Percentiles rank a stretch among this genome's conserved stretches.
Evolutionary conservation across 2,329 filamentous ascomycete genomes (phyloP).

Genomic region (Colletotrichum trifolii): DNA sequence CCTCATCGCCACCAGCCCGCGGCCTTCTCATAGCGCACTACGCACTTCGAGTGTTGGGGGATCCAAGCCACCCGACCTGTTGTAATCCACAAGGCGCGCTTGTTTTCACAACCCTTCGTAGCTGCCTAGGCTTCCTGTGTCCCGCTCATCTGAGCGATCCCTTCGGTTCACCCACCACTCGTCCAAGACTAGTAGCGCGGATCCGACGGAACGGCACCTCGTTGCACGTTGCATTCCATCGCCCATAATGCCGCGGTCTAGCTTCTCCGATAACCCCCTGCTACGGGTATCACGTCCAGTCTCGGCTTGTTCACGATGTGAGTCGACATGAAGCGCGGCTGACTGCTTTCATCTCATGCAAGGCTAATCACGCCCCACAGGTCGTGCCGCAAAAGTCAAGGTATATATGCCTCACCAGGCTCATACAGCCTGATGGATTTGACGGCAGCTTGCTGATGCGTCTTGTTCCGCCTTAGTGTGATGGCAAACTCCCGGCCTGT

Average conservation of each 20-base stretch:
- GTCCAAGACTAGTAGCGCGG: slow-evolving; percentile 13
- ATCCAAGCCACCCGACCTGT: too few relatives aligned
- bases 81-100: too few relatives aligned
- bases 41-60: background rate
- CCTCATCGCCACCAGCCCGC: slow-evolving; percentile 1
- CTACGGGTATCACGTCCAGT: slow-evolving; percentile 82
- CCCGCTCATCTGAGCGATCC: background rate
- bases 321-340: slow-evolving; percentile 42
- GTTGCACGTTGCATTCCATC: slow-evolving; percentile 18
- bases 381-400: slow-evolving; percentile 93
- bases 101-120: background rate
- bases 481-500: slow-evolving; percentile 94
- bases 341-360: slow-evolving; percentile 28
- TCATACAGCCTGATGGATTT: slow-evolving; percentile 1
- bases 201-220: slow-evolving; percentile 25
- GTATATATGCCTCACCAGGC: slow-evolving; percentile 49
- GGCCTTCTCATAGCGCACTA: background rate
- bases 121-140: background rate
- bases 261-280: slow-evolving; percentile 66
- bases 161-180: background rate
- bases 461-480: slow-evolving; percentile 68
- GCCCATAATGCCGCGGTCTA: slow-evolving; percentile 55
- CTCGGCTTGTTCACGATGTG: slow-evolving; percentile 82
- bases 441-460: slow-evolving; percentile 16
- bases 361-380: slow-evolving; percentile 48